Percentiles rank a stretch among this genome's conserved stretches.
phyloP scores from a whole-genome alignment of 306 rosid species.

The Lathyrus sativus region DNA sequence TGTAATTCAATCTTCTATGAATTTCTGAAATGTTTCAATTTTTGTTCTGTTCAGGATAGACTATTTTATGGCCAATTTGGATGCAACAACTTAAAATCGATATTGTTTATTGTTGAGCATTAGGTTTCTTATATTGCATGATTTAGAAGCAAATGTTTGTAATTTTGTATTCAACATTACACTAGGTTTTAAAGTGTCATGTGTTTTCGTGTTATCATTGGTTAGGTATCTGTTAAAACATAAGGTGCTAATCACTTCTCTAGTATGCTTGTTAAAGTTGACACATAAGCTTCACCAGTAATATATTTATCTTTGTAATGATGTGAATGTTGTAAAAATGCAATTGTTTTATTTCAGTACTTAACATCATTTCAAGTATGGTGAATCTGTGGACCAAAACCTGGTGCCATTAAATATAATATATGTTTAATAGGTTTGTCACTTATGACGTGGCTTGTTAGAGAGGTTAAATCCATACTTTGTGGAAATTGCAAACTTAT shows the following conservation, averaged over 20 bases:
- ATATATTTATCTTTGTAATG: constrained; percentile 13
- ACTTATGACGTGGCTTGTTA: not conserved
- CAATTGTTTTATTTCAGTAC: not conserved
- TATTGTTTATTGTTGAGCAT: not conserved
- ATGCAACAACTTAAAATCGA: not conserved
- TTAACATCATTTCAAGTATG: not conserved
- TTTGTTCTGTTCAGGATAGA: not conserved
- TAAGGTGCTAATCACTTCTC: constrained; percentile 2
- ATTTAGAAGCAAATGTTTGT: not conserved
- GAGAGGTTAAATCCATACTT: constrained; percentile 9
- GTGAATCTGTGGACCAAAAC: not conserved
- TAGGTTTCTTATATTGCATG: not conserved
- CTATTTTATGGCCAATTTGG: not conserved
- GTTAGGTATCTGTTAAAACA: not conserved
- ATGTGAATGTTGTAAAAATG: not conserved
- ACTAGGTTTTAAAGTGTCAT: not conserved
- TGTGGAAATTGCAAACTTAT: constrained; percentile 6
- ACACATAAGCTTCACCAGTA: not conserved
- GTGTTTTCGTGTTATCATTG: not conserved
- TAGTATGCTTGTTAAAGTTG: constrained; percentile 2
- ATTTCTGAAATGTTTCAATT: not conserved
- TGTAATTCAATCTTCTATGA: not conserved
- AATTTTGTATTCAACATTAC: not conserved
- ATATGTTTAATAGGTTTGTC: not conserved
- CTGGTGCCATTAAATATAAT: not conserved